These are phyloP conservation scores for Bryoglossum gracile DNA, from an alignment of 495 filamentous ascomycete genomes.

Conservation along the genomic window DNA sequence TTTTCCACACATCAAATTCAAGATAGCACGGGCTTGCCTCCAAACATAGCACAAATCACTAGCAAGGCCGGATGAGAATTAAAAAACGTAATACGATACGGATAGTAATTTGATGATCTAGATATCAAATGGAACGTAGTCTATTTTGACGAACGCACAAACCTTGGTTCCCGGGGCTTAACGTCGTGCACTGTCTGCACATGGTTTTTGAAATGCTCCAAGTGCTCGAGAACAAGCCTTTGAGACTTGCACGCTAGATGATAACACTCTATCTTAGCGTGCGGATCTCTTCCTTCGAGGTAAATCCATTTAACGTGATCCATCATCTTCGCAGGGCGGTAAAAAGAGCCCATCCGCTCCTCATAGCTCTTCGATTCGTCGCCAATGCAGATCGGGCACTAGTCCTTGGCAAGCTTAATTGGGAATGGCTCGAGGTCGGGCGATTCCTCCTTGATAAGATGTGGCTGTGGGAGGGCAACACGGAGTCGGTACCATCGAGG, in stretches of 20 bases:
- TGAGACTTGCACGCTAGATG: constrained; percentile 4
- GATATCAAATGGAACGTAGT: too few relatives aligned
- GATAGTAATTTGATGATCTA: too few relatives aligned
- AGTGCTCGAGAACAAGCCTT: too few relatives aligned
- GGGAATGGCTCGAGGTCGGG: constrained; percentile 8
- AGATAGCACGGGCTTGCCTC: too few relatives aligned
- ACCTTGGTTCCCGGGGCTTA: constrained; percentile 6
- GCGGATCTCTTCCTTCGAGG: neutral
- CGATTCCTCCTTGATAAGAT: neutral
- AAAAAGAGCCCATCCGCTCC: constrained; percentile 6
- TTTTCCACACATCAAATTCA: neutral
- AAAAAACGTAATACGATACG: too few relatives aligned
- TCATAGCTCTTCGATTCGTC: constrained; percentile 14
- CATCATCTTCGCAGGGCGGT: constrained; percentile 1
- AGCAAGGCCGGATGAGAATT: too few relatives aligned
- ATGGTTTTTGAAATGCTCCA: constrained; percentile 2
- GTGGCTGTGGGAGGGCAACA: neutral
- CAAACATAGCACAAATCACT: too few relatives aligned
- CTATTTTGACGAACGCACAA: too few relatives aligned
- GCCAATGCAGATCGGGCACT: constrained; percentile 11
- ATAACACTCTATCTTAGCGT: neutral
- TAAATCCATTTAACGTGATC: constrained; percentile 10
- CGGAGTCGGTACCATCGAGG: neutral
- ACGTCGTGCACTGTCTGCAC: constrained; percentile 2
- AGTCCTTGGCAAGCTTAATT: neutral